A percentile compares a stretch with the other conserved stretches of the same genome.
These are phyloP conservation scores for Symbiodinium natans DNA, from an alignment of 73 alveolate genomes.

Conservation along the genomic window DNA sequence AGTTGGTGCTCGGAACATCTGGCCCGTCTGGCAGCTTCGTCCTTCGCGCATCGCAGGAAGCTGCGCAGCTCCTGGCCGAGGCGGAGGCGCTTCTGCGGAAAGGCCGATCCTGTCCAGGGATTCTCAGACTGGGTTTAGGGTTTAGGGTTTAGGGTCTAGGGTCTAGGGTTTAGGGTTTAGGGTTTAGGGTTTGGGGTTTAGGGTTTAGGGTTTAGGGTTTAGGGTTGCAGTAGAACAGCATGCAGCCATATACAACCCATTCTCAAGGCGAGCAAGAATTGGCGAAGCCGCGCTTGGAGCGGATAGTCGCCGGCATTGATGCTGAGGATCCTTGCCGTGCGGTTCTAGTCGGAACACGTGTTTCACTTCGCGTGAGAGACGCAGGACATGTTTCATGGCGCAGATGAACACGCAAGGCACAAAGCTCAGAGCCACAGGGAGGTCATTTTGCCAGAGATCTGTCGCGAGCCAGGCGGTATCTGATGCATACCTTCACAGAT, in stretches of 20 bases:
- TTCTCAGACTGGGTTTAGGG: too few relatives aligned
- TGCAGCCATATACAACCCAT: neutral
- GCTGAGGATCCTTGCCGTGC: conserved; percentile 16
- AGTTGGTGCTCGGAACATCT: too few relatives aligned
- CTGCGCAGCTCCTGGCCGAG: conserved; percentile 36
- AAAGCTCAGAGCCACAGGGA: neutral
- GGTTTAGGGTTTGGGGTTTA: too few relatives aligned
- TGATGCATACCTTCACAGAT: conserved; percentile 52
- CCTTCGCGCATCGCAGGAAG: too few relatives aligned
- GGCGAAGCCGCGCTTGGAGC: conserved; percentile 73
- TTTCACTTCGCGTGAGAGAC: too few relatives aligned
- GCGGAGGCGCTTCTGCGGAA: conserved; percentile 39
- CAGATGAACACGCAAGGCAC: conserved; percentile 44
- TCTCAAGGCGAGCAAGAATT: conserved; percentile 61
- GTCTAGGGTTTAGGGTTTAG: too few relatives aligned
- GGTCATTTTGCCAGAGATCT: too few relatives aligned
- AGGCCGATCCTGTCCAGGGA: neutral
- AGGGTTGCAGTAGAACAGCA: too few relatives aligned
- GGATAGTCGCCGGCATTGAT: neutral
- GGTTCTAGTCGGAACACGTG: neutral
- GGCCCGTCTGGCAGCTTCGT: too few relatives aligned
- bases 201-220: too few relatives aligned
- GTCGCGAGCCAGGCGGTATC: conserved; percentile 48
- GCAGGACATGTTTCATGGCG: conserved; percentile 53
- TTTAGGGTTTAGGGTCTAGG: too few relatives aligned